Conservation (phyloP, 352 stramenopile species). For the Aphanomyces invadans region DNA sequence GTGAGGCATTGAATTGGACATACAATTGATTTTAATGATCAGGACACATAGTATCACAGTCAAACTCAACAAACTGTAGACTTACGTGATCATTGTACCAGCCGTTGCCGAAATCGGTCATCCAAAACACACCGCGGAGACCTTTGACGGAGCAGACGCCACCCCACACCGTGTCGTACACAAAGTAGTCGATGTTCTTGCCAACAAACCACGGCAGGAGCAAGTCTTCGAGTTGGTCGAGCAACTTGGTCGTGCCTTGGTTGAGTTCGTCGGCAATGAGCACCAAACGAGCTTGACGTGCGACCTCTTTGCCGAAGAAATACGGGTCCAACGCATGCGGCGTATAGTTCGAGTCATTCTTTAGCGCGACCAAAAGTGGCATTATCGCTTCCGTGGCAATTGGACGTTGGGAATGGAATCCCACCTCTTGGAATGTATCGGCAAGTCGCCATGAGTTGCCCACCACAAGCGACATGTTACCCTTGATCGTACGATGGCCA, state of each 20-base stretch:
- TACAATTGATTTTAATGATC: too few relatives aligned
- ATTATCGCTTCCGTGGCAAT: slow-evolving; percentile 23
- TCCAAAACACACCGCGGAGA: slow-evolving; percentile 81
- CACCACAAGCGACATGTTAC: slow-evolving; percentile 63
- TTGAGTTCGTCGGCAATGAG: slow-evolving; percentile 76
- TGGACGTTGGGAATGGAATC: slow-evolving; percentile 36
- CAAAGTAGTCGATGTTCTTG: slow-evolving; percentile 71
- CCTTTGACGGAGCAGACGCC: slow-evolving; percentile 87
- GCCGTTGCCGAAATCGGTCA: slow-evolving; percentile 91
- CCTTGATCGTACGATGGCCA: slow-evolving; percentile 70
- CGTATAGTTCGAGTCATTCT: slow-evolving; percentile 62
- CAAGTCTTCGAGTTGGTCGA: slow-evolving; percentile 59
- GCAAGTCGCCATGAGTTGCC: slow-evolving; percentile 55
- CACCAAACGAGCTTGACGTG: slow-evolving; percentile 56
- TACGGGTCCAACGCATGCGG: slow-evolving; percentile 63
- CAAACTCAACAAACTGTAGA: slow-evolving; percentile 19
- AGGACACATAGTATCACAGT: too few relatives aligned
- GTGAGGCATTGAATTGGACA: too few relatives aligned
- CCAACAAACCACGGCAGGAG: slow-evolving; percentile 71
- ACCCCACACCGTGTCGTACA: slow-evolving; percentile 91
- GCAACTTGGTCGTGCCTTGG: slow-evolving; percentile 39
- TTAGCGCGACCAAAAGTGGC: slow-evolving; percentile 36
- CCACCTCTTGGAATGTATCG: slow-evolving; percentile 43
- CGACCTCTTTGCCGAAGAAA: slow-evolving; percentile 84
- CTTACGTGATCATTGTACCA: slow-evolving; percentile 86